A percentile compares a stretch with the other conserved stretches of the same genome.
Evolutionary conservation across 2,329 filamentous ascomycete species (phyloP).

Genomic region (Cytospora mali): DNA sequence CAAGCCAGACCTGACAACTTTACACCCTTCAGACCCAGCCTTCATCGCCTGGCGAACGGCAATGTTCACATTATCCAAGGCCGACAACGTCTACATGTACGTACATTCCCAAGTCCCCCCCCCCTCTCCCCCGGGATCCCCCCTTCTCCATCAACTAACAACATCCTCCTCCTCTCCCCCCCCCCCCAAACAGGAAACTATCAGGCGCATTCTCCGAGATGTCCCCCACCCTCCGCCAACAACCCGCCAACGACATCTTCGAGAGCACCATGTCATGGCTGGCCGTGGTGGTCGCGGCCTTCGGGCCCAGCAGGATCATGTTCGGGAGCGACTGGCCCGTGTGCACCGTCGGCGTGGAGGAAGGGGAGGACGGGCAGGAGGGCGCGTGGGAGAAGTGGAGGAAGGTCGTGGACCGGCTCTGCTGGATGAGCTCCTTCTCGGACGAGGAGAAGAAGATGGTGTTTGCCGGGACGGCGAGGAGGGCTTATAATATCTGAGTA

Average conservation of each 20-base stretch:
- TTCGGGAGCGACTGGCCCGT: constrained; percentile 95
- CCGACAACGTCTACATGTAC: constrained; percentile 79
- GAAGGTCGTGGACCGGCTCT: constrained; percentile 67
- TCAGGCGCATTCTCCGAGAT: constrained; percentile 79
- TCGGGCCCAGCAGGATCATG: constrained; percentile 75
- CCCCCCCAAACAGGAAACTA: constrained; percentile 13
- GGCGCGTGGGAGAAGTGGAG: constrained; percentile 77
- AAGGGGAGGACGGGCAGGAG: constrained; percentile 41
- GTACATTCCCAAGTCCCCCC: constrained; percentile 55
- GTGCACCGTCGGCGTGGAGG: constrained; percentile 62
- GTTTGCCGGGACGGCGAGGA: constrained; percentile 72
- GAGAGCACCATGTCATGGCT: constrained; percentile 70
- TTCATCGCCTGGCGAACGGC: constrained; percentile 71
- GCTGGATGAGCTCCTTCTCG: constrained; percentile 63
- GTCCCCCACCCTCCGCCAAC: constrained; percentile 53
- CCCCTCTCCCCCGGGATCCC: neutral
- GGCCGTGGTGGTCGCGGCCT: constrained; percentile 69
- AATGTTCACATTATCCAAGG: constrained; percentile 68
- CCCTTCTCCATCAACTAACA: neutral
- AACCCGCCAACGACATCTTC: constrained; percentile 60
- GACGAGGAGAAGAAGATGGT: constrained; percentile 66
- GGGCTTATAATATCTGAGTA: constrained; percentile 62
- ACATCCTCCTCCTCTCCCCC: no score
- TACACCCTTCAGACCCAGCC: constrained; percentile 58
- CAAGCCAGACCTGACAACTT: constrained; percentile 76